Percentiles rank a stretch among this genome's conserved stretches.
Conservation (phyloP, 208 protist species). For the Acanthamoeba triangularis region DNA sequence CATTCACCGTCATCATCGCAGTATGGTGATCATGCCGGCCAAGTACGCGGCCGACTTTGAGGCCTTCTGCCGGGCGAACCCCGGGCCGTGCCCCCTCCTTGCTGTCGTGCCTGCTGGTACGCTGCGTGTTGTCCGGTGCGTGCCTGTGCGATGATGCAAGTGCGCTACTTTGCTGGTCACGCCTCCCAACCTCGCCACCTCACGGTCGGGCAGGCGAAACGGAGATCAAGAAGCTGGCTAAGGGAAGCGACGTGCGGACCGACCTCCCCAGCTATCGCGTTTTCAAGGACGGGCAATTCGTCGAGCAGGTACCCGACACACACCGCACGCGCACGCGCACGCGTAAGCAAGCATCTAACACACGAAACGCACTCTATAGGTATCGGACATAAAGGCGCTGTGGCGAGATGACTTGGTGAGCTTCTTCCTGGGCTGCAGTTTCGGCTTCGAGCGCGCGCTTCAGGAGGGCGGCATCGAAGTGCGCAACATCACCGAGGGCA, state of each 20-base stretch:
- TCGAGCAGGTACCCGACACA: not conserved
- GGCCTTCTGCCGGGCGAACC: conserved; percentile 73
- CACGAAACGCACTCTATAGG: not conserved
- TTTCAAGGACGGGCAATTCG: conserved; percentile 70
- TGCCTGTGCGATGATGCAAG: not conserved
- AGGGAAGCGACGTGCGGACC: conserved; percentile 73
- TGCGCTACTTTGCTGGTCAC: too few species aligned
- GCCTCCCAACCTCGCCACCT: not conserved
- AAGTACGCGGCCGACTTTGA: conserved; percentile 68
- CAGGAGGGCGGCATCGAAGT: conserved; percentile 72
- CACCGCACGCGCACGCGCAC: not conserved
- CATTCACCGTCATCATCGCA: not conserved
- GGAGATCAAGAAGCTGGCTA: conserved; percentile 27
- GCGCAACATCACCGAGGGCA: conserved; percentile 78
- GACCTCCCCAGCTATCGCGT: conserved; percentile 77
- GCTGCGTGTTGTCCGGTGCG: too few species aligned
- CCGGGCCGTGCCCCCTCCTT: conserved; percentile 62
- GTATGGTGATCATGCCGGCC: conserved; percentile 70
- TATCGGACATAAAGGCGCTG: conserved; percentile 68
- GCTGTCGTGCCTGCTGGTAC: conserved; percentile 50
- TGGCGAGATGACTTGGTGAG: conserved; percentile 75
- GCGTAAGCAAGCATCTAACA: not conserved
- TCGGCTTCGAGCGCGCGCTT: conserved; percentile 77
- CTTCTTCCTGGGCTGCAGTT: conserved; percentile 80
- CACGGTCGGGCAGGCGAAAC: not conserved